Evolutionary conservation across 2,329 filamentous ascomycete species (phyloP), one percentile per base, ranked within the genome.

Genomic region (Mycogone perniciosa): DNA sequence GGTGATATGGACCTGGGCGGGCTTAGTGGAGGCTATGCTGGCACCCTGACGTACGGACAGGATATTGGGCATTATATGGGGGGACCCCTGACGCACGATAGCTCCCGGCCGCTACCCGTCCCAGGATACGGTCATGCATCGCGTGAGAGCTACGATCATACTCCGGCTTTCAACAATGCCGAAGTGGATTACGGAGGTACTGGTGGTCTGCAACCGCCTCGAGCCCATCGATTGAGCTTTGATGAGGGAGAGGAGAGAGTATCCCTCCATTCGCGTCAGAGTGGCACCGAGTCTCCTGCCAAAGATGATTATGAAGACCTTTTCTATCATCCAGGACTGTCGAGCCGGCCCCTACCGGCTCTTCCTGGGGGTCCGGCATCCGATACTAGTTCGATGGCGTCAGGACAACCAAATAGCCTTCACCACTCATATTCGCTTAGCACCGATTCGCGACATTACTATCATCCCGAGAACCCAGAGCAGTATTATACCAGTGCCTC

Each of bases 301-400:
- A 81, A 81, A 56, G 84, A 87, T 40, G 89, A 90, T 50, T 88
- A 89, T 55, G 88, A 87, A 13, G 93, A 96, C 60, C 84, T 97
- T 64, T 96, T 96, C 65, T 99, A 95, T 66, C 90, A 97, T 61
- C 91, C 91, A 13, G 89, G 89, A 37, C 82, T 90, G 63, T 72
- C 80, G 56, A 74, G 60, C 75, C 82, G 72, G 70, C 90, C 69
- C 68, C 85, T 74, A 62, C 88, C 72, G 58, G 80, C 80, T 6
- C 71, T 85, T 2, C 82, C 81, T 4, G 74, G 80, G 3, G 80
- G 76, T 7, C 74, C 80, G 42, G 80, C 76, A 6, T 84, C 82
- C 2, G 88, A 89, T 52, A 76, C 72, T 58, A 78, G 75, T 61
- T 76, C 75, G 1, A 63, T 79, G 63, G 60, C 77, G 50, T 76